phyloP scores from a whole-genome alignment of 1,284 basidiomycete genomes.

The Ustilago loliicola region DNA sequence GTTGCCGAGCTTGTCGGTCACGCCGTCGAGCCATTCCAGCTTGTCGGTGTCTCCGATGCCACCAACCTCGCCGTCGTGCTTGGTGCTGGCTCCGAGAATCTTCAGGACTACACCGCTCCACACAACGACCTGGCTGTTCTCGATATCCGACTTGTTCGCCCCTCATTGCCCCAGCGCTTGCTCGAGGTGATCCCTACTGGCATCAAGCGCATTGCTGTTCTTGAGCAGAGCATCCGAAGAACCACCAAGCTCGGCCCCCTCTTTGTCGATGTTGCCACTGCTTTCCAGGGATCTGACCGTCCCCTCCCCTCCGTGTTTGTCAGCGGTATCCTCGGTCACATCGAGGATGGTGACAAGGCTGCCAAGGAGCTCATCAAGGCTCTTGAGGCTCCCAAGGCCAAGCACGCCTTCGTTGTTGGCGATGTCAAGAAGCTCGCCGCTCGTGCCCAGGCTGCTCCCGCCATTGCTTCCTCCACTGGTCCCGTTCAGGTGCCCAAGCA shows the following conservation, averaged over 20 bases:
- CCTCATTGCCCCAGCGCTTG: slow-evolving; percentile 79
- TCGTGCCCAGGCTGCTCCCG: slow-evolving; percentile 59
- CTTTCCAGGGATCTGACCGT: slow-evolving; percentile 77
- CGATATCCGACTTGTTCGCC: slow-evolving; percentile 80
- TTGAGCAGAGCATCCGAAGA: slow-evolving; percentile 83
- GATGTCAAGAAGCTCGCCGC: slow-evolving; percentile 70
- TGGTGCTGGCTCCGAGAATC: slow-evolving; percentile 56
- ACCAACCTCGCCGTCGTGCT: slow-evolving; percentile 63
- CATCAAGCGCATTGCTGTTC: slow-evolving; percentile 81
- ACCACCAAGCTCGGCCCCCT: slow-evolving; percentile 88
- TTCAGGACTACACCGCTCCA: slow-evolving; percentile 71
- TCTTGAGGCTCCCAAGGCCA: slow-evolving; percentile 39
- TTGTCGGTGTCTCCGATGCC: slow-evolving; percentile 54
- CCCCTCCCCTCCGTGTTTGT: slow-evolving; percentile 54
- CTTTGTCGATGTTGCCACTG: slow-evolving; percentile 84
- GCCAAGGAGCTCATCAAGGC: slow-evolving; percentile 55
- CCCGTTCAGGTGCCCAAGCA: slow-evolving; percentile 78
- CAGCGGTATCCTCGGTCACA: slow-evolving; percentile 59
- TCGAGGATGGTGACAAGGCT: slow-evolving; percentile 55
- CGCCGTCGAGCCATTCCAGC: slow-evolving; percentile 59
- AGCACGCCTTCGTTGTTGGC: slow-evolving; percentile 69
- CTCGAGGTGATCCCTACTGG: slow-evolving; percentile 78
- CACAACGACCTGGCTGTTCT: slow-evolving; percentile 76
- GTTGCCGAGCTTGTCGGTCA: slow-evolving; percentile 59
- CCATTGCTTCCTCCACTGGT: slow-evolving; percentile 20